Evolutionary conservation across 306 rosid species (phyloP).

Genomic region (Pyrus bretschneideri): DNA sequence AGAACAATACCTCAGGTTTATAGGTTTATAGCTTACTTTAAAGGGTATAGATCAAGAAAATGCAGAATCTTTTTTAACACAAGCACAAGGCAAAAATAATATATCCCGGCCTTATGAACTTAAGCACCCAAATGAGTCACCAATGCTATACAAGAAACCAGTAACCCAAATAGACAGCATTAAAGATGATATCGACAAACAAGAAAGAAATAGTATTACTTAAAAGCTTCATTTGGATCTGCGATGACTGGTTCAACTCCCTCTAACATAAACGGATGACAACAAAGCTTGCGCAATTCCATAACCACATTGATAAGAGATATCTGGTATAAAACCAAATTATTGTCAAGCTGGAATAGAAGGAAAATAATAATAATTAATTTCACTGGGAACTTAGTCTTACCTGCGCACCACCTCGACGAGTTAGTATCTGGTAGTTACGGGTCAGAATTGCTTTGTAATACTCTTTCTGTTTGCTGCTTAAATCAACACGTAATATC

Average conservation of each 20-base stretch:
- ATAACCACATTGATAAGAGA: constrained; percentile 97
- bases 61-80: not conserved
- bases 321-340: constrained; percentile 54
- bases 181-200: not conserved
- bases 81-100: not conserved
- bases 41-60: not conserved
- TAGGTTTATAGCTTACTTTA: not conserved
- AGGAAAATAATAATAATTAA: not conserved
- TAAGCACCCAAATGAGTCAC: not conserved
- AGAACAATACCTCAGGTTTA: not conserved
- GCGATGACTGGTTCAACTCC: constrained; percentile 96
- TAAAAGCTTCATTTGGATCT: constrained; percentile 68
- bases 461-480: constrained; percentile 93
- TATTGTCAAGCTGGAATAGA: not conserved
- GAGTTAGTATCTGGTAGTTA: constrained; percentile 88
- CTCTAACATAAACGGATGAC: constrained; percentile 95
- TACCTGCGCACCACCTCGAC: constrained; percentile 98
- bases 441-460: constrained; percentile 97
- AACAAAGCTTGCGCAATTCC: constrained; percentile 97
- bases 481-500: constrained; percentile 83
- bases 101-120: not conserved
- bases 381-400: constrained; percentile 16
- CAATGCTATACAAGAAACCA: constrained; percentile 8
- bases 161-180: constrained; percentile 4
- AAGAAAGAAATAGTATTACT: constrained; percentile 33